Evolutionary conservation across 306 rosid species (phyloP), one percentile per base, ranked within the genome.

Genomic region (Clitoria ternatea): DNA sequence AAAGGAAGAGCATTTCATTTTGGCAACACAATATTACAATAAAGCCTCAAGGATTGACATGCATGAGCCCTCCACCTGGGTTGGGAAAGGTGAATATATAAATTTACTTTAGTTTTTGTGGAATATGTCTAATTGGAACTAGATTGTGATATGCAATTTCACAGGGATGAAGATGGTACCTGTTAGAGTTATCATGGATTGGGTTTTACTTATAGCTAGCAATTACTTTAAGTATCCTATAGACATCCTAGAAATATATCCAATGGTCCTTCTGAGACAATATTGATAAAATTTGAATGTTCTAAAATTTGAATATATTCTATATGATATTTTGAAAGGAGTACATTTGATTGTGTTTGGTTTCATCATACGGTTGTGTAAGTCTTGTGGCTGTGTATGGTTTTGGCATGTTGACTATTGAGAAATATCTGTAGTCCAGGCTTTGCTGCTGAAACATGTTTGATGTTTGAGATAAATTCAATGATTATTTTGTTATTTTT

Each of bases 31-130:
- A 76, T 91, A 91, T 77, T 95, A 89, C 90, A 95, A 95, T 79
- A 95, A 91, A 77, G 97, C 99, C 4, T 94, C 97, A 3, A 87
- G 97, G 83, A 90, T 94, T 1, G 97, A 90, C 81, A 91, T 89
- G 92, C 99, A 95, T 10, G 99, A 95, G 78, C 89, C 97, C 53
- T 91, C 99, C 68, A 95, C 99, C 1, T 95, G 99, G 99, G 88
- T 95, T 78, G 99, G 97, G 61, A 95, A 95, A 91, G 99, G 99
- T 95, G 60, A 71, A 24, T 35, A 37, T 29, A 7, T 52, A 53
- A 67, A 20, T 37, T 32, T 59, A 20, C 22, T 30, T 73, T 17
- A 69, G 48, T 56, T 13, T 54, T 10, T 42, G 7, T 52, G 35
- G 39, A 32, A 3, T 23, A 19, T 67, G 27, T 68, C 47, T 57